Evolutionary conservation across 225 moss, liverwort and hornwort species (phyloP).

Genomic region (Antitrichia curtipendula): DNA sequence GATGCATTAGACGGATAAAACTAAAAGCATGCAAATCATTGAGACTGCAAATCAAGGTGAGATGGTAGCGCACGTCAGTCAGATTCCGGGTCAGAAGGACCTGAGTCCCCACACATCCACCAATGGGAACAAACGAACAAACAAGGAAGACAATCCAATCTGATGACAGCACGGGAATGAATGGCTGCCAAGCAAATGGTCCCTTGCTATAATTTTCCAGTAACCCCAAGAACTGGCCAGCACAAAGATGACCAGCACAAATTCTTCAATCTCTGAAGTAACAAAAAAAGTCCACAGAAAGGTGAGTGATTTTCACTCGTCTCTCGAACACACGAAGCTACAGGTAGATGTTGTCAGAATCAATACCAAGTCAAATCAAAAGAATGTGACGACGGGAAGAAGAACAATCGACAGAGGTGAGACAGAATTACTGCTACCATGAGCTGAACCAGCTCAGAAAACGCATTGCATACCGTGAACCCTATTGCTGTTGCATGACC

Average conservation of each 20-base stretch:
- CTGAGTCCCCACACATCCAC: neutral
- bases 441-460: neutral
- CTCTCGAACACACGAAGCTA: neutral
- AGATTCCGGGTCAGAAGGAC: neutral
- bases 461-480: neutral
- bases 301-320: neutral
- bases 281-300: neutral
- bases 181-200: neutral
- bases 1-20: neutral
- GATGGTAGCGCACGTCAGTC: neutral
- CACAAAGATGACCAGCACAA: constrained; percentile 10
- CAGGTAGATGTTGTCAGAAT: neutral
- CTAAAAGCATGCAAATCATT: neutral
- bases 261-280: neutral
- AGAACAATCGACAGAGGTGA: neutral
- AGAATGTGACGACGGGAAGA: neutral
- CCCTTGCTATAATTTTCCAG: neutral
- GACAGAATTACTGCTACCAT: neutral
- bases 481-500: neutral
- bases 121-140: neutral
- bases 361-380: constrained; percentile 4
- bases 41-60: neutral
- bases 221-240: constrained; percentile 21
- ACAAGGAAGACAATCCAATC: neutral
- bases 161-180: neutral